Percentiles rank a stretch among this genome's conserved stretches.
Conservation (phyloP, 2,329 filamentous ascomycete species). For the Magnaporthiopsis poae region DNA sequence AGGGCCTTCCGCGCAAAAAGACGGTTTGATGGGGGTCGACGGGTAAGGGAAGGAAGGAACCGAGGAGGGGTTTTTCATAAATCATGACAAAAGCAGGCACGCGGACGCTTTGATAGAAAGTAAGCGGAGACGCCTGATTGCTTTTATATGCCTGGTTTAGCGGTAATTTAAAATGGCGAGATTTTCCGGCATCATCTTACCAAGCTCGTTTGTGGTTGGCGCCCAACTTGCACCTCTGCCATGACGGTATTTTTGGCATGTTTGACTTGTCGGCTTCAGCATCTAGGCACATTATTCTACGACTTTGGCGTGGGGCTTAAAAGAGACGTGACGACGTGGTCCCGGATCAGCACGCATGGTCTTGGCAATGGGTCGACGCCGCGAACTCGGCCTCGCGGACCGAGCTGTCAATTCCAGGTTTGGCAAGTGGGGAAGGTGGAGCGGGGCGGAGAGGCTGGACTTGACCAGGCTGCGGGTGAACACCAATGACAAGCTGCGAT, state of each 20-base stretch:
- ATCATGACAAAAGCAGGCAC: background rate
- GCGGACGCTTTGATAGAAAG: background rate
- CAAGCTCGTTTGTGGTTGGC: background rate
- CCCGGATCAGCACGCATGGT: too few relatives aligned
- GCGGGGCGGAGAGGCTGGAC: too few relatives aligned
- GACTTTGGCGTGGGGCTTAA: background rate
- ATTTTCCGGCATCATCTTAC: background rate
- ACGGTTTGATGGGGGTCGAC: conserved; percentile 17
- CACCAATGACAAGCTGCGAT: too few relatives aligned
- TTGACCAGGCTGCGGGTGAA: too few relatives aligned
- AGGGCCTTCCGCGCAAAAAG: conserved; percentile 41
- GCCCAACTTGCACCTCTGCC: background rate
- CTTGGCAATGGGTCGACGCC: too few relatives aligned
- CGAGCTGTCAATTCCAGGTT: too few relatives aligned
- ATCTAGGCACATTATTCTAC: background rate
- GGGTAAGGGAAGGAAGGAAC: background rate
- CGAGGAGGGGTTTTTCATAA: background rate
- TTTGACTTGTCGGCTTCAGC: background rate
- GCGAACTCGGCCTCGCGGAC: too few relatives aligned
- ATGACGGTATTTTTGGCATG: background rate
- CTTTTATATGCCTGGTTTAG: background rate
- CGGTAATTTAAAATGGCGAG: background rate
- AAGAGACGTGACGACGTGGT: too few relatives aligned
- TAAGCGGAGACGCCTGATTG: background rate
- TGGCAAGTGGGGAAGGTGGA: too few relatives aligned